Conservation (phyloP, 139 green algal species). For the Coelastrella sp. region DNA sequence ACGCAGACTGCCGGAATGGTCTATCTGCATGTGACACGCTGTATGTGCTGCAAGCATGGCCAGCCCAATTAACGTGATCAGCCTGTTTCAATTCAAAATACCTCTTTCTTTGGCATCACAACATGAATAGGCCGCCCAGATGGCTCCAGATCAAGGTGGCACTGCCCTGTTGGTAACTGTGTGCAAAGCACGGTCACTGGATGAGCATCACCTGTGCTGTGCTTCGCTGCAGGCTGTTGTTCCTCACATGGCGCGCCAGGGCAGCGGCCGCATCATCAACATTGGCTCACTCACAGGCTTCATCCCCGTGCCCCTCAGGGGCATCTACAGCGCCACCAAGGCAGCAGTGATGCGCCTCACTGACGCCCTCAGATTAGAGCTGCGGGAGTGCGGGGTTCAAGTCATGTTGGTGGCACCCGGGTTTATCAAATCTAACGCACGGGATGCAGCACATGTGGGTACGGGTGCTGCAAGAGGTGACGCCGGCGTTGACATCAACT, state of each 20-base stretch:
- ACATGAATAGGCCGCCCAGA: background rate
- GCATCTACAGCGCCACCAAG: conserved; percentile 47
- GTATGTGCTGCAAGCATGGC: no score
- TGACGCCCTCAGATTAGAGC: conserved; percentile 39
- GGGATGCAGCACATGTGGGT: conserved; percentile 18
- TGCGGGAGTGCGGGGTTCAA: conserved; percentile 21
- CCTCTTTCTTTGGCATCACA: background rate
- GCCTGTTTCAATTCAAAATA: background rate
- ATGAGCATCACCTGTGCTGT: background rate
- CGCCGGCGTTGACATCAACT: background rate
- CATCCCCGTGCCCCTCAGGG: conserved; percentile 6
- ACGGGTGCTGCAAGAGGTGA: background rate
- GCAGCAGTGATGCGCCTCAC: conserved; percentile 37
- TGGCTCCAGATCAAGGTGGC: background rate
- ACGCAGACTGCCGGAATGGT: background rate
- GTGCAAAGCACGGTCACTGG: background rate
- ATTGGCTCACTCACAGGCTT: conserved; percentile 37
- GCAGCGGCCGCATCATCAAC: conserved; percentile 41
- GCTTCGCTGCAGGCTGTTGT: background rate
- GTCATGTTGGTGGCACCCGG: conserved; percentile 43
- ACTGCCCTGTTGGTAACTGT: background rate
- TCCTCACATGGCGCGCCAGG: conserved; percentile 21
- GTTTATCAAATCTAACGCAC: conserved; percentile 39
- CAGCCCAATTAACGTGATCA: no score
- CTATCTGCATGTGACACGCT: background rate